Percentiles rank a stretch among this genome's conserved stretches.
phyloP scores from a whole-genome alignment of 371 early-diverging fungal genomes.

The Gilbertella persicaria region DNA sequence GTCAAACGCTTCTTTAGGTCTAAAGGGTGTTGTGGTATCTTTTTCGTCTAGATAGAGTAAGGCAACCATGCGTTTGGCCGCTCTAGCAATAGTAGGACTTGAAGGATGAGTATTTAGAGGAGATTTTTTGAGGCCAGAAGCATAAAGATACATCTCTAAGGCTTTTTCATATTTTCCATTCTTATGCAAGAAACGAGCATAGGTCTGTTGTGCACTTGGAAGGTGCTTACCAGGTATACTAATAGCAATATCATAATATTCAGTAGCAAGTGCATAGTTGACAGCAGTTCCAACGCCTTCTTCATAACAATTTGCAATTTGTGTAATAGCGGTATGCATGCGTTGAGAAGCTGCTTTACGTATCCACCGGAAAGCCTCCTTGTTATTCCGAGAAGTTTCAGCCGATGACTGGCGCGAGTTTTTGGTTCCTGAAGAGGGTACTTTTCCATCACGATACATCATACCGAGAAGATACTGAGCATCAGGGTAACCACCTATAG shows the following conservation, averaged over 20 bases:
- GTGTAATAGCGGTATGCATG: conserved; percentile 66
- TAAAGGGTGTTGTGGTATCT: conserved; percentile 28
- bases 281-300: conserved; percentile 69
- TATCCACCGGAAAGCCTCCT: conserved; percentile 67
- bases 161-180: conserved; percentile 32
- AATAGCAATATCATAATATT: conserved; percentile 71
- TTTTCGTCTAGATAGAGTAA: conserved; percentile 39
- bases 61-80: conserved; percentile 41
- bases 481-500: conserved; percentile 36
- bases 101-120: conserved; percentile 46
- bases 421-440: conserved; percentile 1
- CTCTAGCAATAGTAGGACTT: conserved; percentile 15
- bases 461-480: conserved; percentile 48
- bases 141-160: conserved; percentile 42
- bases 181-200: conserved; percentile 38
- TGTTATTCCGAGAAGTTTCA: conserved; percentile 14
- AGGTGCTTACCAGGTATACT: conserved; percentile 40
- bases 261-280: conserved; percentile 44
- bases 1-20: conserved; percentile 29
- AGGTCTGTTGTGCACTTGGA: conserved; percentile 46
- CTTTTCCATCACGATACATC: conserved; percentile 41
- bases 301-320: conserved; percentile 69
- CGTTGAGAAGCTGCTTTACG: conserved; percentile 59
- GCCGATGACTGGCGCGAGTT: neutral
- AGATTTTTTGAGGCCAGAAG: conserved; percentile 34